Percentiles rank a stretch among this genome's conserved stretches.
Evolutionary conservation across 495 filamentous ascomycete species (phyloP).

Genomic region (Margaritispora aquatica): DNA sequence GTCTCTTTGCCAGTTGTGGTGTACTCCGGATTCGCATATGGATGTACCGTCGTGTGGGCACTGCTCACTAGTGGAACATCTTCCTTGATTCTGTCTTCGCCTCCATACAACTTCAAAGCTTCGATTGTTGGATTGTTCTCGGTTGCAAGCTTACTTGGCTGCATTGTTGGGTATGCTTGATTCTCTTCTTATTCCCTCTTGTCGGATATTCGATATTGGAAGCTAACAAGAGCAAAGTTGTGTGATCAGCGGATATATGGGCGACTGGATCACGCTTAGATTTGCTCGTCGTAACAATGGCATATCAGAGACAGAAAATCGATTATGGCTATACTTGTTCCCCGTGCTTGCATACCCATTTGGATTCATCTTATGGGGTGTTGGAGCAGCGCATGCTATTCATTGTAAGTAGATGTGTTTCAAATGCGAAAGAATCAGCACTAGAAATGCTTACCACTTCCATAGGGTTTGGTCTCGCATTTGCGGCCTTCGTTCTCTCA

Average conservation of each 20-base stretch:
- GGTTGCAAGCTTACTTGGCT: constrained; percentile 23
- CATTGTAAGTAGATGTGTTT: constrained; percentile 2
- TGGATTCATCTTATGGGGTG: constrained; percentile 58
- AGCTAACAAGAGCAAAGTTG: not conserved
- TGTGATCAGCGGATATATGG: not conserved
- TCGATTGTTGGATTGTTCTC: constrained; percentile 57
- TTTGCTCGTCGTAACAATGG: constrained; percentile 43
- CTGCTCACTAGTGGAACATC: constrained; percentile 61
- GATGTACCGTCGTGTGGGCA: constrained; percentile 56
- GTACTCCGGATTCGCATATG: constrained; percentile 60
- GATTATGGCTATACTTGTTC: constrained; percentile 53
- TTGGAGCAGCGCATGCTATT: constrained; percentile 45
- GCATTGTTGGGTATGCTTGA: not conserved
- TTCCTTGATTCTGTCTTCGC: constrained; percentile 48
- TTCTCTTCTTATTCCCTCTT: not conserved
- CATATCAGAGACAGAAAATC: constrained; percentile 54
- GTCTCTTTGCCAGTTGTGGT: constrained; percentile 55
- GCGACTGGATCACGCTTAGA: not conserved
- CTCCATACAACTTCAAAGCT: constrained; percentile 50
- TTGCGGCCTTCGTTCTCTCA: constrained; percentile 18
- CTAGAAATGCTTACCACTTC: not conserved
- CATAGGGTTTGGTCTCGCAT: constrained; percentile 4
- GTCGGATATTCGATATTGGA: not conserved
- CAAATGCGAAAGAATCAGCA: not conserved
- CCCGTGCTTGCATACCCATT: constrained; percentile 47